Evolutionary conservation across 345 rosid species (phyloP), one percentile per base, ranked within the genome.

Genomic region (Gossypium turneri): DNA sequence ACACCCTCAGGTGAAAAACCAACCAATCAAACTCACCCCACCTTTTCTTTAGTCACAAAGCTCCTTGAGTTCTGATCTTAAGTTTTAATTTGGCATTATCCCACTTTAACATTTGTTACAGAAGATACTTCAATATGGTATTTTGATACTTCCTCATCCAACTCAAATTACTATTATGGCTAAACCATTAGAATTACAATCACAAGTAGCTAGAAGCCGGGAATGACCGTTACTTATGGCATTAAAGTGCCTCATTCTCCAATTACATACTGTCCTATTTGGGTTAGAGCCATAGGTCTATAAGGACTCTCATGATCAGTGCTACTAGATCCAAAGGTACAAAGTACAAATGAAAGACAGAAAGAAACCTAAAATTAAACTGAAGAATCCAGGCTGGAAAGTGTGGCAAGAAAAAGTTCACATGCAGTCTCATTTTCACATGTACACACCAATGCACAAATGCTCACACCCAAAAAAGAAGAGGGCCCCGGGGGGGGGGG

Each of bases 141-240:
- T 47, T 22, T n/a, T n/a, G 25, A 10, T 47, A 47, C 55, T 47
- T 67, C 34, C 52, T 45, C 55, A 47, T 67, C 70, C 72, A 67
- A 67, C 56, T 47, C 72, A 22, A 24, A 15, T 24, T 13, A 24
- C 20, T 24, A 22, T 41, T 12, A 22, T n/a, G 65, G 9, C n/a
- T 13, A 25, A 58, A 60, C n/a, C 4, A 60, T 60, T 60, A 27
- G 10, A 34, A 9, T 16, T 34, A 16, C 10, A 0, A 38, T 29
- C 45, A 41, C 24, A 38, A 38, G 15, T n/a, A 29, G 66, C 65
- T 7, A 34, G 44, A 62, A 44, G 19, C 66, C 1, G 1, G 9
- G 10, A 29, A 7, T 27, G 66, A 29, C 65, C n/a, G 6, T 61
- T 29, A 15, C 19, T 27, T 17, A 17, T 12, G 2, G 20, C 20